These are phyloP conservation scores for Phaffia rhodozyma DNA, from an alignment of 1,284 basidiomycete species.

Conservation along the genomic window DNA sequence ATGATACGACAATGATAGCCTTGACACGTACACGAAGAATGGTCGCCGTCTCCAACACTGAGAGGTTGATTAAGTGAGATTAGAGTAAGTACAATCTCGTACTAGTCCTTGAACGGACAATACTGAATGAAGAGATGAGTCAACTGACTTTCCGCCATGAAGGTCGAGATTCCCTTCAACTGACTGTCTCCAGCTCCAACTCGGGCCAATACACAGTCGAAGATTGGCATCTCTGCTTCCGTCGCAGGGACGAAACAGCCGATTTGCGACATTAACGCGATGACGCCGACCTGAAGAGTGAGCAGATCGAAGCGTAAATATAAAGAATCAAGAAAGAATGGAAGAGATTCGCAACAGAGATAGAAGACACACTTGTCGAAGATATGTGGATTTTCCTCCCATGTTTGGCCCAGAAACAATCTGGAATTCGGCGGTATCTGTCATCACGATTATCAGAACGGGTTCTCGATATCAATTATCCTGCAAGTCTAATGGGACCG, in stretches of 20 bases:
- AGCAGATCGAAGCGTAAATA: neutral
- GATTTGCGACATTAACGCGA: slow-evolving; percentile 87
- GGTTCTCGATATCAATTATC: neutral
- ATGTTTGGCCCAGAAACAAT: slow-evolving; percentile 74
- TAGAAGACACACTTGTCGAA: slow-evolving; percentile 49
- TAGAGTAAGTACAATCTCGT: neutral
- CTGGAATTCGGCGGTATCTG: slow-evolving; percentile 33
- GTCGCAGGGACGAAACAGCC: slow-evolving; percentile 91
- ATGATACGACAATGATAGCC: neutral
- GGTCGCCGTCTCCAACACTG: neutral
- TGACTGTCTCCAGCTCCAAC: slow-evolving; percentile 97
- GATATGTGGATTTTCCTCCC: slow-evolving; percentile 91
- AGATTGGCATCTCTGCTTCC: slow-evolving; percentile 74
- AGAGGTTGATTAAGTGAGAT: neutral
- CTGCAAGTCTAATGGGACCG: neutral
- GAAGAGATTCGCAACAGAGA: neutral
- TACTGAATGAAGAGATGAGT: too few relatives aligned
- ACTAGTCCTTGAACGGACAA: neutral
- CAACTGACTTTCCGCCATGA: slow-evolving; percentile 90
- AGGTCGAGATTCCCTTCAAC: slow-evolving; percentile 93
- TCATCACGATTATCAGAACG: neutral
- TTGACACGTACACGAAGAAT: neutral
- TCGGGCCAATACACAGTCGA: slow-evolving; percentile 90
- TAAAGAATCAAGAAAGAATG: neutral
- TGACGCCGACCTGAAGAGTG: slow-evolving; percentile 62